phyloP scores from a whole-genome alignment of 2,329 filamentous ascomycete species.

The Domatiomyces globalis region DNA sequence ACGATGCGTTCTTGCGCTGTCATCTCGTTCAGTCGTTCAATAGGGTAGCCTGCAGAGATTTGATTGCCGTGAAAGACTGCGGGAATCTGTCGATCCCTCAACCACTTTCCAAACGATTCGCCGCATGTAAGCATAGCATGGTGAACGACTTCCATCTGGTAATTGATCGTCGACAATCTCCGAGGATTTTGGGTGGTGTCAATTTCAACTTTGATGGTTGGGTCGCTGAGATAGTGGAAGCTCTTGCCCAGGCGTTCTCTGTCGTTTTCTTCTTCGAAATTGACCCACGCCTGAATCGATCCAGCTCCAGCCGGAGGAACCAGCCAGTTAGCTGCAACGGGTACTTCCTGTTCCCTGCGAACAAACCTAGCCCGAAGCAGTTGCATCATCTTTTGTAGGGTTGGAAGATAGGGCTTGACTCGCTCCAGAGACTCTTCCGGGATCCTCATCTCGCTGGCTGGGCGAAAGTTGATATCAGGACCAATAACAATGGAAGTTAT shows the following conservation, averaged over 20 bases:
- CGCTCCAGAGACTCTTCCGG: conserved; percentile 21
- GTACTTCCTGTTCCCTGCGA: background rate
- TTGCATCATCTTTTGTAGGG: conserved; percentile 21
- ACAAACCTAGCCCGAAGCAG: conserved; percentile 4
- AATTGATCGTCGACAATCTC: background rate
- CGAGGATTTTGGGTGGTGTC: background rate
- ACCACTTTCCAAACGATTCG: conserved; percentile 38
- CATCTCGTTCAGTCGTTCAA: conserved; percentile 27
- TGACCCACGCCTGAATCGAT: background rate
- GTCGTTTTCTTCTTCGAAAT: conserved; percentile 16
- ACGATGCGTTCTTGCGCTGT: conserved; percentile 14
- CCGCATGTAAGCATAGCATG: conserved; percentile 44
- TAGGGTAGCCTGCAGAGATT: conserved; percentile 20
- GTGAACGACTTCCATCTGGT: conserved; percentile 9
- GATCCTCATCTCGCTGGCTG: conserved; percentile 19
- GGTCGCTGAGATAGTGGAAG: conserved; percentile 28
- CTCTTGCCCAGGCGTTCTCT: conserved; percentile 20
- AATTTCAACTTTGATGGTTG: conserved; percentile 25
- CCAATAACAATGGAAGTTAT: conserved; percentile 23
- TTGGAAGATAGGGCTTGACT: conserved; percentile 18
- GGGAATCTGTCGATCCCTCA: conserved; percentile 37
- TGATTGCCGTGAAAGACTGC: conserved; percentile 34
- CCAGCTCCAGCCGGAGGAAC: background rate
- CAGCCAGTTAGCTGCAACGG: background rate
- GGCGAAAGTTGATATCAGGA: conserved; percentile 12